These are phyloP conservation scores for Neofusicoccum laricinum DNA, from an alignment of 2,329 filamentous ascomycete genomes.

Conservation along the genomic window DNA sequence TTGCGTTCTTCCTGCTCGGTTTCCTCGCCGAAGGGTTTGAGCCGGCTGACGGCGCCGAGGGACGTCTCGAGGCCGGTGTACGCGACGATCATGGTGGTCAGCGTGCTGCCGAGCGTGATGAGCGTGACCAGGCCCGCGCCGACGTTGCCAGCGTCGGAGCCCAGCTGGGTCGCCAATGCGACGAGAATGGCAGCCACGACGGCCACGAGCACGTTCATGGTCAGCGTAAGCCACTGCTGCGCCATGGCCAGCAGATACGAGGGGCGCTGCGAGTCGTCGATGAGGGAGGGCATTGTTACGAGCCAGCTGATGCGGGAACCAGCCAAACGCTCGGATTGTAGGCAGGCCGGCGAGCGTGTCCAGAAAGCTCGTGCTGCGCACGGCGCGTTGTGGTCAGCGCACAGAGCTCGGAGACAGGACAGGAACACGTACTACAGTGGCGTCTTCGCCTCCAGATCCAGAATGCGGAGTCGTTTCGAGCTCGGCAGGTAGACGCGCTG, in stretches of 20 bases:
- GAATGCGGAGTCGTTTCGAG: conserved; percentile 48
- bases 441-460: conserved; percentile 52
- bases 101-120: conserved; percentile 51
- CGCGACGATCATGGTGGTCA: conserved; percentile 48
- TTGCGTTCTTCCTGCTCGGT: conserved; percentile 51
- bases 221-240: conserved; percentile 44
- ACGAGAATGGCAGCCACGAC: conserved; percentile 39
- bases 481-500: conserved; percentile 49
- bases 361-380: conserved; percentile 41
- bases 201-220: conserved; percentile 41
- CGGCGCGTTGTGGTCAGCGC: neutral
- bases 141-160: conserved; percentile 47
- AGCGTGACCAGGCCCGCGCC: conserved; percentile 55
- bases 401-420: neutral
- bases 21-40: conserved; percentile 52
- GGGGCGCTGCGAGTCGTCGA: conserved; percentile 43
- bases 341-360: conserved; percentile 49
- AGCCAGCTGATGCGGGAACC: conserved; percentile 32
- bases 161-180: conserved; percentile 29
- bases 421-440: conserved; percentile 41
- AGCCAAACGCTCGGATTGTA: conserved; percentile 53
- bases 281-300: conserved; percentile 36
- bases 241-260: conserved; percentile 46
- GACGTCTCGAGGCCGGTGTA: conserved; percentile 60
- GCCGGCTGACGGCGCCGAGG: conserved; percentile 55